Evolutionary conservation across 148 eudicot genomes (phyloP), one percentile per base, ranked within the genome.

Genomic region (Chenopodium suecicum): DNA sequence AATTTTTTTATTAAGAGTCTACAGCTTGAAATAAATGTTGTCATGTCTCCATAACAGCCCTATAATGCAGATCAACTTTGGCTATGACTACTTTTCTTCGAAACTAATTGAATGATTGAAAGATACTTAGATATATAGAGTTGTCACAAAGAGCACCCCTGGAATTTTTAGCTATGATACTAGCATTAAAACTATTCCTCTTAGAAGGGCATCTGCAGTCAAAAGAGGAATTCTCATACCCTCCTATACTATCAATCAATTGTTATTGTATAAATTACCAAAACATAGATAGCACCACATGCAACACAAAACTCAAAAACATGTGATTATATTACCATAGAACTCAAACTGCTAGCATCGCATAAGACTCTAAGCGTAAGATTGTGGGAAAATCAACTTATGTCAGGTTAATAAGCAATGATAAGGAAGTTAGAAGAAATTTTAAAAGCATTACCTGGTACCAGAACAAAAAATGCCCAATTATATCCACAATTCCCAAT

Each of bases 381-480:
- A 54, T 17, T 29, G 25, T 19, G 29, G 62, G 47, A 78, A 69
- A 13, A 7, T 19, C 73, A 25, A 76, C 10, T 20, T n/a, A 9
- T 41, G 31, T 5, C 65, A 68, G 46, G 20, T 75, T 12, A 4
- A 48, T 9, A 62, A 67, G 63, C 13, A 44, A 54, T 80, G 31
- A 29, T 4, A 12, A 71, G 7, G 9, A 29, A 63, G 37, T 12
- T 58, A 79, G n/a, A 74, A 67, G 48, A 56, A 41, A 41, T 44
- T 56, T 67, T 46, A 34, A 60, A 52, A 17, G 34, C 22, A 31
- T 68, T 85, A 85, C 87, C 87, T 85, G 78, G 70, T 79, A 82
- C 70, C 48, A 70, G 70, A 68, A 48, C 86, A 50, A 77, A 80
- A 68, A 31, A 29, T 66, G 62, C 44, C 37, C 64, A 23, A 47